phyloP scores from a whole-genome alignment of 257 asterid genomes.

The Pogostemon cablin region DNA sequence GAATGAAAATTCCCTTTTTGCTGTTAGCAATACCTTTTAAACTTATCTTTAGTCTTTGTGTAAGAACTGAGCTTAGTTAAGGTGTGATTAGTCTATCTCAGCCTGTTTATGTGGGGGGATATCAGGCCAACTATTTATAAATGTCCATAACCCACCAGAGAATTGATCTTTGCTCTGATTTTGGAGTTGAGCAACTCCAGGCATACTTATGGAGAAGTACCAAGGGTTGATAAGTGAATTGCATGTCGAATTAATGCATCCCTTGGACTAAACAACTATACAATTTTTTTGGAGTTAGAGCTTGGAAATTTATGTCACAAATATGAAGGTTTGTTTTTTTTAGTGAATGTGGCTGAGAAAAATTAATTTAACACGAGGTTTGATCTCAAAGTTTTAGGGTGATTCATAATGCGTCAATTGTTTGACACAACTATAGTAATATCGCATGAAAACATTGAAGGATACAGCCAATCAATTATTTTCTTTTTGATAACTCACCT shows the following conservation, averaged over 20 bases:
- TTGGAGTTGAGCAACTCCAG: background rate
- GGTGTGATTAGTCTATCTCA: background rate
- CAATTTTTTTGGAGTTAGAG: constrained; percentile 17
- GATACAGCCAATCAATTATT: background rate
- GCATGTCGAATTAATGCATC: background rate
- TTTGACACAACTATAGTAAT: background rate
- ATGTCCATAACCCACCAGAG: background rate
- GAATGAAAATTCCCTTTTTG: background rate
- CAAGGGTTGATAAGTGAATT: background rate
- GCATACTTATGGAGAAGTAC: constrained; percentile 4
- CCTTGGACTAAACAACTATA: background rate
- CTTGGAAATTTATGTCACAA: constrained; percentile 21
- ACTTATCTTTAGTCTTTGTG: constrained; percentile 4
- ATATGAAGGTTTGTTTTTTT: constrained; percentile 14
- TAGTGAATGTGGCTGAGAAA: background rate
- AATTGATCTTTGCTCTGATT: background rate
- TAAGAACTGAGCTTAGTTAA: constrained; percentile 13
- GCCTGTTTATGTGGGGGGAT: constrained; percentile 14
- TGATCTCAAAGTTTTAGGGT: background rate
- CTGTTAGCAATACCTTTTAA: background rate
- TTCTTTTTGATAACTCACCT: background rate
- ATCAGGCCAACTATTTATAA: background rate
- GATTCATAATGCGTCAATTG: constrained; percentile 1
- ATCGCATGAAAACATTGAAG: background rate
- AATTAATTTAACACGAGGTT: constrained; percentile 1